Evolutionary conservation across 2,329 filamentous ascomycete species (phyloP), one percentile per base, ranked within the genome.

Genomic region (Trichoderma aggressivum): DNA sequence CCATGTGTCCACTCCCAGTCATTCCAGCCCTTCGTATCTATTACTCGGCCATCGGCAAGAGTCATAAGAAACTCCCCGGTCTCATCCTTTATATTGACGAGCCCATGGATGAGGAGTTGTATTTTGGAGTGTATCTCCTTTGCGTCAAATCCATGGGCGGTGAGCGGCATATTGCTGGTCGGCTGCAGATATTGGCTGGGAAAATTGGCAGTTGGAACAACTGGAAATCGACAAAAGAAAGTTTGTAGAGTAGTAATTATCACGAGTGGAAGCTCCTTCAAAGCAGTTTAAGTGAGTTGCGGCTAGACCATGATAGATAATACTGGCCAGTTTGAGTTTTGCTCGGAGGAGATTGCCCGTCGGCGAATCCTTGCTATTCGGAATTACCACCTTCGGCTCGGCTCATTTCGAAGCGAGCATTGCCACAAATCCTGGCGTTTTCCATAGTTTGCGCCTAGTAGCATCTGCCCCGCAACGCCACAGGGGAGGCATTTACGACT

Each of bases 1-100:
- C 65, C 65, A n/a, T 68, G 65, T 10, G 65, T 68, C 65, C 65
- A 68, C 16, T 68, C 65, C 65, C 65, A 68, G 55, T 68, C 65
- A 24, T 68, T 68, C 65, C 65, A 68, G 12, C 65, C 65, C 56
- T 68, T 68, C 2, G 65, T 68, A 16, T 68, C 65, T 68, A 68
- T 68, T 8, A 68, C 26, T 24, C 65, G 65, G 16, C 65, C 65
- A 32, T 68, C 65, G 18, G 65, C 53, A 2, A 68, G 65, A 68
- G 55, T 68, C 65, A 68, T 68, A 2, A 68, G 65, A 50, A 47
- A 68, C n/a, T 59, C 36, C 3, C 65, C 65, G 10, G 65, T 68
- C n/a, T 68, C 65, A 34, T 68, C 65, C 30, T 34, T 68, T 16
- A 68, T 68, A 21, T 68, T 68, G 16, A 68, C 55, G 2, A 68